Base-by-base conservation (phyloP, 176 grass and related monocot species). In the Eleusine indica region DNA sequence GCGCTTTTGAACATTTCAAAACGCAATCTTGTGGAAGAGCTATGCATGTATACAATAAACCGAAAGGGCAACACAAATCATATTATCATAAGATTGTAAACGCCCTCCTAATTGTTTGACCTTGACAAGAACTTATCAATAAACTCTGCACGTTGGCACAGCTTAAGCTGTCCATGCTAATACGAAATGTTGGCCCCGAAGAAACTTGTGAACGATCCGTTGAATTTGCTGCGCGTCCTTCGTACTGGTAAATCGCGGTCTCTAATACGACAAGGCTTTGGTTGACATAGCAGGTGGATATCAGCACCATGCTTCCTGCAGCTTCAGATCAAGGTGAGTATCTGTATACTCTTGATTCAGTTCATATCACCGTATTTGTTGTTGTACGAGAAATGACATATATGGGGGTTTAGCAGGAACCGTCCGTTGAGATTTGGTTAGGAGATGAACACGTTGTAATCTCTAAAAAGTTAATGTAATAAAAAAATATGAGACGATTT, bases 231-330 rank as follows among this genome's bases (percentile, higher is more conserved):
- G 30, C 63, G 3, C 14, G 61, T 25, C 61, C 9, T n/a, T 1
- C 1, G 68, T 64, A 72, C 2, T 70, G 58, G 2, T 61, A 78
- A 17, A 60, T 9, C 16, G 53, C 35, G 60, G 49, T 30, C 28
- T 16, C 37, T 60, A 73, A 74, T 75, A 72, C 14, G 52, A 46
- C 21, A 62, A 58, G 54, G 7, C 39, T 58, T 30, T 25, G 13
- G 3, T 75, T 56, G 66, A 62, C 81, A 22, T 88, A 86, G 68
- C 66, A 94, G 90, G 87, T 97, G 25, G 94, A 97, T 25, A 92
- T 97, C 60, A 97, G 92, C 90, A 97, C 94, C 78, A 94, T 97
- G 92, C 90, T 97, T 94, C 66, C 85, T 97, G 82, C 94, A 91
- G 82, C 73, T 91, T 9, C 94, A 97, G 91, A 97, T 97, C 77